Base-by-base conservation (phyloP, 441 rosid genomes). In the Pelargonium citronellum region DNA sequence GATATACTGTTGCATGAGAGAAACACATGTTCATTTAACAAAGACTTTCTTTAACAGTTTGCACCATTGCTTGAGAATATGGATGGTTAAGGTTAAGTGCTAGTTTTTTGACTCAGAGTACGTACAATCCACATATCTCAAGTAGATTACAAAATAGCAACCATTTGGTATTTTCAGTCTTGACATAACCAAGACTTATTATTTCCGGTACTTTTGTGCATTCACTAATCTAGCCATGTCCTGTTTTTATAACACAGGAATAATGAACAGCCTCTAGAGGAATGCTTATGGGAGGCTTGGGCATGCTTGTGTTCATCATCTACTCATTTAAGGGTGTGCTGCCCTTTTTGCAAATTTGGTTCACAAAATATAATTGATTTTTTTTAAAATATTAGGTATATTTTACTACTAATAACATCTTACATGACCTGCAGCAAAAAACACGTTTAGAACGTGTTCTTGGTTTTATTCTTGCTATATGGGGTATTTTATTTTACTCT, bases 231-330 rank as follows among this genome's bases (percentile, higher is more conserved):
- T 64, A 46, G 46, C 37, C 53, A 17, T 20, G 17, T 74, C 20
- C 19, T 79, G 41, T 73, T 66, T 74, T 62, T 69, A 69, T 80
- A 64, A 75, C 70, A 68, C 82, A 90, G 98, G 89, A 83, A 79
- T 57, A 80, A 74, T 66, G 71, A 73, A 68, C 88, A 80, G 27
- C 77, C 94, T 61, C 83, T 94, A 68, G 96, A 91, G 82, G 96
- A 91, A 68, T 94, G 99, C 84, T 79, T 94, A 66, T 90, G 99
- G 96, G 99, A 94, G 81, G 99, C 99, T 64, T 94, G 97, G 99
- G 94, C 99, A 66, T 94, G 97, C 75, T 84, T 94, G 8, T 82
- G 86, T 82, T 91, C 97, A 69, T 91, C 99, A 69, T 90, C 96
- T 57, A 87, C 94, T 80, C 97, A 94, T 87, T 76, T 94, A 73